These are phyloP conservation scores for Pseudovirgaria hyperparasitica DNA, from an alignment of 2,329 filamentous ascomycete genomes.

Conservation along the genomic window DNA sequence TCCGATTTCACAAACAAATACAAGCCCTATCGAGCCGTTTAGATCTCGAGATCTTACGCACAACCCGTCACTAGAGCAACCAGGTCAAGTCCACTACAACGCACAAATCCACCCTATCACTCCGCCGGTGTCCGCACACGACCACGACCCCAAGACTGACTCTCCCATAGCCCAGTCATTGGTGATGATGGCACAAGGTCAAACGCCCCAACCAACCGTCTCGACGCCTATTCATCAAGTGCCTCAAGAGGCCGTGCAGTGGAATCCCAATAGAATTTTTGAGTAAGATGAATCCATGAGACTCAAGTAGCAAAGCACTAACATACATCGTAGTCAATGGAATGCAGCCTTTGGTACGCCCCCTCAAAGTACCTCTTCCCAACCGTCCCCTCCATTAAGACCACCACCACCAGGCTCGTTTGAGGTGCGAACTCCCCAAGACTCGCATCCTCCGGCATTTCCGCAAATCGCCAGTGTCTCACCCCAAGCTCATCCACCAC, in stretches of 20 bases:
- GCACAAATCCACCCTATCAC: slow-evolving; percentile 55
- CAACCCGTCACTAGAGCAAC: slow-evolving; percentile 36
- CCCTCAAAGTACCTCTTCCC: slow-evolving; percentile 27
- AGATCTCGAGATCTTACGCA: slow-evolving; percentile 36
- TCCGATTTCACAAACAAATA: slow-evolving; percentile 48
- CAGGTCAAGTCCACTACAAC: slow-evolving; percentile 51
- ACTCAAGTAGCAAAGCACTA: slow-evolving; percentile 6
- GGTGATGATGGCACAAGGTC: slow-evolving; percentile 51
- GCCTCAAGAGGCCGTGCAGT: slow-evolving; percentile 51
- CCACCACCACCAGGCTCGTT: slow-evolving; percentile 27
- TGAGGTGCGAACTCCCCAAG: slow-evolving; percentile 22
- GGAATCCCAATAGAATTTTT: slow-evolving; percentile 83
- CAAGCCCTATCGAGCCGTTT: slow-evolving; percentile 46
- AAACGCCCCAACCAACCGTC: slow-evolving; percentile 37
- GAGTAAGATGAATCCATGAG: slow-evolving; percentile 49
- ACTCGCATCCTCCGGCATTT: slow-evolving; percentile 18
- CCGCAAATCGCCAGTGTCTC: slow-evolving; percentile 21
- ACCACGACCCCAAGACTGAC: slow-evolving; percentile 64
- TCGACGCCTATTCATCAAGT: slow-evolving; percentile 45
- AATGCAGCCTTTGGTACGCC: slow-evolving; percentile 83
- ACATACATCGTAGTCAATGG: slow-evolving; percentile 60
- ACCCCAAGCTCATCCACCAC: slow-evolving; percentile 18
- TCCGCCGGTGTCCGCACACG: slow-evolving; percentile 63
- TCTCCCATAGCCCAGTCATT: slow-evolving; percentile 60
- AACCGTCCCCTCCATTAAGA: slow-evolving; percentile 32